phyloP scores from a whole-genome alignment of 1,284 basidiomycete genomes.

The Pterula multifida region DNA sequence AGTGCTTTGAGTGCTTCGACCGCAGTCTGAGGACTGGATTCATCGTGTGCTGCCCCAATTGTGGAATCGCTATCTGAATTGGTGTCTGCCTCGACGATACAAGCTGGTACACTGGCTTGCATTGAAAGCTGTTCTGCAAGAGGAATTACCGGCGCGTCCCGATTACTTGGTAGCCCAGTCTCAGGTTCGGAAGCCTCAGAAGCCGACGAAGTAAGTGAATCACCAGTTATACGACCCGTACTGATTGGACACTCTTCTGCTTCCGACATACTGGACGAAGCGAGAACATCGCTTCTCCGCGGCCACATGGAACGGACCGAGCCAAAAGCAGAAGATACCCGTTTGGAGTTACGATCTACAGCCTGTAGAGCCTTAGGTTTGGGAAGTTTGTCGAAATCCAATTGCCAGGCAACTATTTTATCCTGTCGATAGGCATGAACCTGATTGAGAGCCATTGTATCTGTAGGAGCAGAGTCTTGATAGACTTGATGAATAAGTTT shows the following conservation, averaged over 20 bases:
- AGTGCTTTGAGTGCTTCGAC: background rate
- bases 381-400: conserved; percentile 68
- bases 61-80: conserved; percentile 82
- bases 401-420: conserved; percentile 94
- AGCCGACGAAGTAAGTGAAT: conserved; percentile 45
- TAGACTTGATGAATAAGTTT: conserved; percentile 73
- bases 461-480: conserved; percentile 66
- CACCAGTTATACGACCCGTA: conserved; percentile 33
- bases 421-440: conserved; percentile 86
- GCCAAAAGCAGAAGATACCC: conserved; percentile 53
- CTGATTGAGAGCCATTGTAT: conserved; percentile 82
- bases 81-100: conserved; percentile 17
- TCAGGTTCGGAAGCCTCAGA: conserved; percentile 48
- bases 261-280: conserved; percentile 65
- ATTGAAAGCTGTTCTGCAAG: conserved; percentile 5
- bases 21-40: conserved; percentile 10
- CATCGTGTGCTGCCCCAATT: conserved; percentile 58
- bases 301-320: conserved; percentile 64
- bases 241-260: conserved; percentile 48
- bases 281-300: conserved; percentile 37
- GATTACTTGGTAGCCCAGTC: conserved; percentile 10
- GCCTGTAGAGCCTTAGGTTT: conserved; percentile 40
- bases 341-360: conserved; percentile 35
- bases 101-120: conserved; percentile 10
- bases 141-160: background rate